Percentiles rank a stretch among this genome's conserved stretches.
Conservation (phyloP, 148 eudicot genomes). For the Diospyros kaki region DNA sequence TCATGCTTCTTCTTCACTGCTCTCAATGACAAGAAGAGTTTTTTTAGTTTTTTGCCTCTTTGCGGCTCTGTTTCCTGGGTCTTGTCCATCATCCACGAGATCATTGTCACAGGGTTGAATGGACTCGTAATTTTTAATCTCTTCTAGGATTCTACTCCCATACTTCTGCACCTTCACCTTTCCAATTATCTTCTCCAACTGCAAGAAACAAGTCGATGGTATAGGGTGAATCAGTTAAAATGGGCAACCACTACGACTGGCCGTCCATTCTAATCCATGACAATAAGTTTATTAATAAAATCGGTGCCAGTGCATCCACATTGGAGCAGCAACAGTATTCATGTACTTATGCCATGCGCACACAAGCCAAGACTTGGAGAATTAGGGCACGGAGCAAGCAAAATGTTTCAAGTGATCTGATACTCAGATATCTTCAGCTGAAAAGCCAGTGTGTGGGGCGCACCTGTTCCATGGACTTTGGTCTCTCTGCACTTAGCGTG, state of each 20-base stretch:
- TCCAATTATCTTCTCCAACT: constrained; percentile 88
- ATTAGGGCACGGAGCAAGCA: neutral
- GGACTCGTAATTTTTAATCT: constrained; percentile 30
- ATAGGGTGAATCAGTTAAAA: constrained; percentile 1
- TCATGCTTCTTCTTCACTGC: constrained; percentile 74
- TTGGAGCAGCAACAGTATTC: neutral
- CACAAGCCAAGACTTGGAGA: neutral
- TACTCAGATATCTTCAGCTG: neutral
- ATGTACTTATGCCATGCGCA: neutral
- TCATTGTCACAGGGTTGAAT: constrained; percentile 19
- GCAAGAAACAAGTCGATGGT: constrained; percentile 23
- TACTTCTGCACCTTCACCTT: constrained; percentile 77
- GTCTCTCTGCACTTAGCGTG: constrained; percentile 50
- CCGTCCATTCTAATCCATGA: no score
- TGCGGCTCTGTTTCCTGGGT: constrained; percentile 23
- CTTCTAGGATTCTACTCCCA: constrained; percentile 72
- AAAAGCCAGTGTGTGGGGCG: neutral
- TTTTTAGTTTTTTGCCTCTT: constrained; percentile 56
- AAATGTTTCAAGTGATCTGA: neutral
- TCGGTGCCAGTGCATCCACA: neutral
- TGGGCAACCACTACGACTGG: no score
- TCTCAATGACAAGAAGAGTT: constrained; percentile 45
- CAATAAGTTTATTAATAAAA: no score
- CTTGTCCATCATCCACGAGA: constrained; percentile 23
- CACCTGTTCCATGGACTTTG: constrained; percentile 72